These are phyloP conservation scores for Phytopythium boreale DNA, from an alignment of 352 stramenopile genomes.

Conservation along the genomic window DNA sequence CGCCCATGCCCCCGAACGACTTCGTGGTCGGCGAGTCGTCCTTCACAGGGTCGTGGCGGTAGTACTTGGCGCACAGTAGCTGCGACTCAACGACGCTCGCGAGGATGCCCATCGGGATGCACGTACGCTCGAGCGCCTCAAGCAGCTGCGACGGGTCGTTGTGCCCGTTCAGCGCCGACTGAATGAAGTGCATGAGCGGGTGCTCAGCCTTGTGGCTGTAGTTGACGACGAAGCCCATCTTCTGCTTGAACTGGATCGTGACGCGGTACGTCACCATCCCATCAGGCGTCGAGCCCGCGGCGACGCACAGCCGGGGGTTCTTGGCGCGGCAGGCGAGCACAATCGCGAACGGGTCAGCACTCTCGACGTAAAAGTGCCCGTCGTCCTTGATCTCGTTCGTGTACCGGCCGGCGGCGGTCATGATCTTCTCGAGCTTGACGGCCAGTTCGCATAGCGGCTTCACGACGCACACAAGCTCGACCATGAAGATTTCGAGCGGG, in stretches of 20 bases:
- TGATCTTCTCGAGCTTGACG: constrained; percentile 77
- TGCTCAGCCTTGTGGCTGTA: constrained; percentile 87
- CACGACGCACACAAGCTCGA: constrained; percentile 84
- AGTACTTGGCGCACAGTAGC: constrained; percentile 81
- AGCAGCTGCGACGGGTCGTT: constrained; percentile 75
- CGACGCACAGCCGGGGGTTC: constrained; percentile 71
- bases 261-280: constrained; percentile 76
- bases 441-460: constrained; percentile 83
- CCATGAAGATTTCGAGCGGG: constrained; percentile 83
- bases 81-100: constrained; percentile 82
- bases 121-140: constrained; percentile 79
- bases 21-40: constrained; percentile 34
- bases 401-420: constrained; percentile 60
- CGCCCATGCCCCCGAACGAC: constrained; percentile 45
- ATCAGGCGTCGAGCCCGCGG: constrained; percentile 64
- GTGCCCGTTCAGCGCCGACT: constrained; percentile 81
- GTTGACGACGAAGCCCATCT: constrained; percentile 85
- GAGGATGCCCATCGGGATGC: constrained; percentile 80
- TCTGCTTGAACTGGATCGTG: constrained; percentile 85
- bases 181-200: constrained; percentile 83
- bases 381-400: constrained; percentile 70
- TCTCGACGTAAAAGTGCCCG: constrained; percentile 83
- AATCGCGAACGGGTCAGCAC: constrained; percentile 80
- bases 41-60: constrained; percentile 61
- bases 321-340: constrained; percentile 68